These are phyloP conservation scores for Exophiala mesophila DNA, from an alignment of 2,329 filamentous ascomycete species.

Conservation along the genomic window DNA sequence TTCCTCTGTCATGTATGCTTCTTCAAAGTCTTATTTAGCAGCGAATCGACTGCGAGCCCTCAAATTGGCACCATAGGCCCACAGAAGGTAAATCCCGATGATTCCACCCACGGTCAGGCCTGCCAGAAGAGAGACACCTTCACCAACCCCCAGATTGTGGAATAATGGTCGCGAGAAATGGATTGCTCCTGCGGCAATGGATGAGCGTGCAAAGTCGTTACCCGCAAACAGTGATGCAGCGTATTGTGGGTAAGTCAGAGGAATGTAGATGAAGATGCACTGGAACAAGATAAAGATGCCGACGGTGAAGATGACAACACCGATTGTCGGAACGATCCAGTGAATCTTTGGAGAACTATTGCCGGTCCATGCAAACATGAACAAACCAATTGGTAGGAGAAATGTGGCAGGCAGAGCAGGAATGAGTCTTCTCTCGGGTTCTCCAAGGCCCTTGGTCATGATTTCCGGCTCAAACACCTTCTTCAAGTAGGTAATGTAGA, in stretches of 20 bases:
- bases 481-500: conserved; percentile 51
- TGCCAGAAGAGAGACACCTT: conserved; percentile 33
- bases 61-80: conserved; percentile 30
- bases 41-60: conserved; percentile 33
- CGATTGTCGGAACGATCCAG: conserved; percentile 39
- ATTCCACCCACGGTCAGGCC: conserved; percentile 35
- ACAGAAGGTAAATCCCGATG: conserved; percentile 33
- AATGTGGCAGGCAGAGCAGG: conserved; percentile 52
- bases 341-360: conserved; percentile 29
- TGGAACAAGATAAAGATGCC: conserved; percentile 39
- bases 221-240: conserved; percentile 32
- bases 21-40: conserved; percentile 21
- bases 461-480: conserved; percentile 49
- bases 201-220: conserved; percentile 33
- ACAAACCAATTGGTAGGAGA: conserved; percentile 52
- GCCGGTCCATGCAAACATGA: conserved; percentile 44
- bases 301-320: conserved; percentile 38
- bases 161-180: conserved; percentile 35
- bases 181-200: conserved; percentile 32
- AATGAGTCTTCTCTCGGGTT: conserved; percentile 47
- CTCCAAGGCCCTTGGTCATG: conserved; percentile 36
- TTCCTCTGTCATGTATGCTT: too few relatives aligned
- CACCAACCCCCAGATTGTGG: conserved; percentile 32
- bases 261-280: conserved; percentile 40
- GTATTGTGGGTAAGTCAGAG: conserved; percentile 38